These are phyloP conservation scores for Colletotrichum sp. DNA, from an alignment of 2,329 filamentous ascomycete genomes.

Conservation along the genomic window DNA sequence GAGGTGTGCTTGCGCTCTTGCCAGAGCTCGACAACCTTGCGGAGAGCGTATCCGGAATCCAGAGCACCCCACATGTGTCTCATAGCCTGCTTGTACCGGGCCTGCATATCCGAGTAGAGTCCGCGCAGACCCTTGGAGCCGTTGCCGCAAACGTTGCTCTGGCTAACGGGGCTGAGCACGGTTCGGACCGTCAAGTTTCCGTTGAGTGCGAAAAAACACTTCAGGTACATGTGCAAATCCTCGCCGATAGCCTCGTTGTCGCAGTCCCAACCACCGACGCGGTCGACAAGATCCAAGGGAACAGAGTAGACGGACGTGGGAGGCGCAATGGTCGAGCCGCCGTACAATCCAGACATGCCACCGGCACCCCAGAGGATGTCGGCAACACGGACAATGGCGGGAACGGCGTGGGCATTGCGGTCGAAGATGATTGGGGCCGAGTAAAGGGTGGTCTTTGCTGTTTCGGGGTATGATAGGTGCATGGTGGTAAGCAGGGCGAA, in stretches of 20 bases:
- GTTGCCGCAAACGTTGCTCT: conserved; percentile 72
- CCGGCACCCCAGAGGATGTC: conserved; percentile 76
- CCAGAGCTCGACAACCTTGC: conserved; percentile 63
- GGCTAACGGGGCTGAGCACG: conserved; percentile 72
- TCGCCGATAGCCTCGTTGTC: conserved; percentile 76
- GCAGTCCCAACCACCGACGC: conserved; percentile 75
- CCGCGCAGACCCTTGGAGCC: conserved; percentile 57
- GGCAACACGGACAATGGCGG: conserved; percentile 71
- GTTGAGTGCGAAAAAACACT: conserved; percentile 77
- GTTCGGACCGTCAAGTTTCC: conserved; percentile 70
- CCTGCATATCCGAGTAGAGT: conserved; percentile 61
- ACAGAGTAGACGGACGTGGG: conserved; percentile 78
- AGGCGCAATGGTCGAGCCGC: conserved; percentile 67
- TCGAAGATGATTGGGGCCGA: conserved; percentile 76
- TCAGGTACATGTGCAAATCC: conserved; percentile 79
- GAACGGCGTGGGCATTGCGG: conserved; percentile 72
- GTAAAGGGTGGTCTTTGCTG: conserved; percentile 68
- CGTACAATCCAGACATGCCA: conserved; percentile 72
- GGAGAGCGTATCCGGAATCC: conserved; percentile 70
- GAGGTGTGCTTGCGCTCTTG: conserved; percentile 61
- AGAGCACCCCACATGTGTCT: conserved; percentile 80
- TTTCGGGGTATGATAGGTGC: conserved; percentile 65
- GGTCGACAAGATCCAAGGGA: conserved; percentile 69
- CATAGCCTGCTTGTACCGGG: conserved; percentile 74
- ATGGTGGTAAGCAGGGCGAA: conserved; percentile 69